Percentiles rank a stretch among this genome's conserved stretches.
Evolutionary conservation across 2,329 filamentous ascomycete species (phyloP).

Genomic region (Fusarium falciforme): DNA sequence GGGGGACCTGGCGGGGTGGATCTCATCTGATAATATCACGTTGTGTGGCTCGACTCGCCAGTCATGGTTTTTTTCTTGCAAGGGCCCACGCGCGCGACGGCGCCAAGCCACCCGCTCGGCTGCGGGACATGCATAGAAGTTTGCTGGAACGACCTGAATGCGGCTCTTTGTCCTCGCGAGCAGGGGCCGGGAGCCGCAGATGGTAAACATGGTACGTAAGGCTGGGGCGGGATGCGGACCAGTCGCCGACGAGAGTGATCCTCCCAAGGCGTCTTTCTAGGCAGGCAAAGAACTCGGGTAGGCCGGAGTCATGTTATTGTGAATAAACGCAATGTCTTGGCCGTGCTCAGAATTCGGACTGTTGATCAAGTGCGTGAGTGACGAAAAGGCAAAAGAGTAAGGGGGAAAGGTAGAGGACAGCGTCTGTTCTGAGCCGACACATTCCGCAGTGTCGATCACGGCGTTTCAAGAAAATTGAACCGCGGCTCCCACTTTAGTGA

Average conservation of each 20-base stretch:
- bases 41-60: constrained; percentile 30
- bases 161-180: constrained; percentile 25
- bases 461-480: background rate
- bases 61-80: constrained; percentile 4
- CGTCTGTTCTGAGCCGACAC: background rate
- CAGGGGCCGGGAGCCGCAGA: background rate
- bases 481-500: background rate
- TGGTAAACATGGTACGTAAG: background rate
- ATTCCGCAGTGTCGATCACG: background rate
- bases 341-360: background rate
- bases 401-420: background rate
- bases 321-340: background rate
- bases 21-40: constrained; percentile 39
- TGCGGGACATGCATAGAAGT: constrained; percentile 30
- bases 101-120: constrained; percentile 33
- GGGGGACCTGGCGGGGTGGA: constrained; percentile 27
- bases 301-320: background rate
- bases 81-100: background rate
- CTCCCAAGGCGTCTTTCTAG: background rate
- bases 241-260: background rate
- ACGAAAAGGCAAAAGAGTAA: background rate
- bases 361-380: background rate
- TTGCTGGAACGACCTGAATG: constrained; percentile 35
- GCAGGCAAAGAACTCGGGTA: background rate
- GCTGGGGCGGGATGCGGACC: background rate